Evolutionary conservation across 805 yeast species (phyloP).

Genomic region (Allodekkera sacchari): DNA sequence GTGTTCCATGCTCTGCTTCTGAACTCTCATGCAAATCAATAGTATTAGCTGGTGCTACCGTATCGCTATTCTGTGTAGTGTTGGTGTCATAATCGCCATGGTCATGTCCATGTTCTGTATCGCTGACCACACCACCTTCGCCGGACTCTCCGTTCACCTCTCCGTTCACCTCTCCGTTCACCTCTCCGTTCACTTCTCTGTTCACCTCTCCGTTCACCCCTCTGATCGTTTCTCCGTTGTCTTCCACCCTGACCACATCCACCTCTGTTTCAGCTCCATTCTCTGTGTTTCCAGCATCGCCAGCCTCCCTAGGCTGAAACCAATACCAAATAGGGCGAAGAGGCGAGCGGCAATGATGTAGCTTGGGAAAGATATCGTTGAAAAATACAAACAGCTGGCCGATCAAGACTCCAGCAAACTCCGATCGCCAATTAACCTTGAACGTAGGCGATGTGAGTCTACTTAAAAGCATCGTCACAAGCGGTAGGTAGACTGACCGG

Average conservation of each 20-base stretch:
- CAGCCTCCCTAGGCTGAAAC: conserved; percentile 6
- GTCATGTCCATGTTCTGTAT: not conserved
- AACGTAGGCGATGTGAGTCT: conserved; percentile 4
- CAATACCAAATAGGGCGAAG: conserved; percentile 37
- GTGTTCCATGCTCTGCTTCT: too few relatives aligned
- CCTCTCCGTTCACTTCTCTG: too few relatives aligned
- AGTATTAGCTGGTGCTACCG: too few relatives aligned
- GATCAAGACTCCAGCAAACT: conserved; percentile 29
- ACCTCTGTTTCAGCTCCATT: not conserved
- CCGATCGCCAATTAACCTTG: conserved; percentile 7
- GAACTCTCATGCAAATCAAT: too few relatives aligned
- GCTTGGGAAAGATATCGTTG: conserved; percentile 33
- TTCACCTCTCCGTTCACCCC: too few relatives aligned
- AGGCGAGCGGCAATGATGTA: conserved; percentile 25
- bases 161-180: not conserved
- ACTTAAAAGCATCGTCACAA: conserved; percentile 23
- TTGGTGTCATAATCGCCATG: not conserved
- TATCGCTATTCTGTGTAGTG: too few relatives aligned
- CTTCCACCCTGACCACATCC: not conserved
- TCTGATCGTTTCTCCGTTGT: not conserved
- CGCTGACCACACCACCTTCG: not conserved
- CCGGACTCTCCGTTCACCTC: not conserved
- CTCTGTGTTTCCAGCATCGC: too few relatives aligned
- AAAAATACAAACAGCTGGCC: conserved; percentile 36
- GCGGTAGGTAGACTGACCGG: conserved; percentile 36